Evolutionary conservation across 2,329 filamentous ascomycete genomes (phyloP), one percentile per base, ranked within the genome.

Genomic region (Hymenoscyphus albidus): DNA sequence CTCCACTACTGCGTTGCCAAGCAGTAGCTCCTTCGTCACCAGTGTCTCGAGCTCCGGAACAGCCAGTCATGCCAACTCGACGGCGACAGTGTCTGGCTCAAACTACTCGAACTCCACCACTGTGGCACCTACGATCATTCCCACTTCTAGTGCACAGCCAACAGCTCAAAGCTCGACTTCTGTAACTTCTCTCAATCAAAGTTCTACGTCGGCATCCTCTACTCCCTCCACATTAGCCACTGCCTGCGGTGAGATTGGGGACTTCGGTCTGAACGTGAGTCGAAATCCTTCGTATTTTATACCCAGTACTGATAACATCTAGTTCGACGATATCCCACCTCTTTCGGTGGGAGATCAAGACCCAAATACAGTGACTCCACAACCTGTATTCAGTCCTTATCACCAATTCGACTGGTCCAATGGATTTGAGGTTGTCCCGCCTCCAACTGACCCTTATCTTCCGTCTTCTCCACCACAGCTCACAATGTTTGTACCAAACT

Each of bases 361-460:
- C 55, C 61, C 58, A 3, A 70, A 67, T 32, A 63, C 60, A 12
- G 60, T 68, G 32, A 51, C 69, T 22, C 67, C 73, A 27, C 64
- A 64, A 44, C 71, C 74, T 6, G 48, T 75, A n/a, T 74, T 73
- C 66, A 74, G 67, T 57, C 74, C 74, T 14, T 76, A 76, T 63
- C 70, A 75, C 55, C 69, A 74, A 22, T 74, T 79, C 58, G 71
- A 71, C 48, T 79, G 77, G 64, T 77, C 76, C 5, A 63, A 71
- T 31, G 77, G 77, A 5, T 78, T 78, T 64, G 64, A 64, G 4
- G 74, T 76, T 5, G 70, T 73, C 9, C 71, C 74, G 12, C 70
- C 76, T 39, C 70, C 72, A 61, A 72, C 67, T 2, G 68, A 68
- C n/a, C 73, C 72, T 22, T 76, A 74, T 58, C 61, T 70, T 10